Conservation (phyloP, 495 filamentous ascomycete species). For the Talaromyces liani region DNA sequence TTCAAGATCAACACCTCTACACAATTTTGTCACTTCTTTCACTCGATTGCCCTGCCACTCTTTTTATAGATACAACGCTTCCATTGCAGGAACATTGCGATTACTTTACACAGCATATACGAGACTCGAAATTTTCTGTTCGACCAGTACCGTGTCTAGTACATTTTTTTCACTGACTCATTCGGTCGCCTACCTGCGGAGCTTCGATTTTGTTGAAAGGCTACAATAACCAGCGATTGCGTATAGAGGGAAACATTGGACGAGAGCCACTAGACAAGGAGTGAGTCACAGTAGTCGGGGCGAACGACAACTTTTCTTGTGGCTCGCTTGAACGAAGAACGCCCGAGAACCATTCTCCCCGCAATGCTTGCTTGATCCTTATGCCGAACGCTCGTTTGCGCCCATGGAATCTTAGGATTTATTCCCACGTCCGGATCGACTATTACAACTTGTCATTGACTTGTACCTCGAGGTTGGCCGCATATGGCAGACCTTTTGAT, state of each 20-base stretch:
- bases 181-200: background rate
- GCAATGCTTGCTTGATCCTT: background rate
- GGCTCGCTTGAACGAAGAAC: background rate
- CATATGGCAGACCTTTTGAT: background rate
- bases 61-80: background rate
- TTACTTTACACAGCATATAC: background rate
- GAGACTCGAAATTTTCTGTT: background rate
- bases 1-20: background rate
- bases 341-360: background rate
- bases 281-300: background rate
- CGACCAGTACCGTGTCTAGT: background rate
- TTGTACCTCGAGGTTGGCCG: background rate
- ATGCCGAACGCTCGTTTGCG: slow-evolving; percentile 1
- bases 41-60: background rate
- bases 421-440: background rate
- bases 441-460: background rate
- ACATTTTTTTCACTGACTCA: background rate
- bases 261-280: background rate
- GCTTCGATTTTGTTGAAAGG: background rate
- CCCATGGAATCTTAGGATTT: background rate
- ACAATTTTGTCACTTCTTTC: background rate
- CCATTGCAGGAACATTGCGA: background rate
- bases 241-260: background rate
- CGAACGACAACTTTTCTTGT: background rate
- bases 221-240: background rate